These are phyloP conservation scores for Baorangia bicolor DNA, from an alignment of 768 basidiomycete genomes.

Conservation along the genomic window DNA sequence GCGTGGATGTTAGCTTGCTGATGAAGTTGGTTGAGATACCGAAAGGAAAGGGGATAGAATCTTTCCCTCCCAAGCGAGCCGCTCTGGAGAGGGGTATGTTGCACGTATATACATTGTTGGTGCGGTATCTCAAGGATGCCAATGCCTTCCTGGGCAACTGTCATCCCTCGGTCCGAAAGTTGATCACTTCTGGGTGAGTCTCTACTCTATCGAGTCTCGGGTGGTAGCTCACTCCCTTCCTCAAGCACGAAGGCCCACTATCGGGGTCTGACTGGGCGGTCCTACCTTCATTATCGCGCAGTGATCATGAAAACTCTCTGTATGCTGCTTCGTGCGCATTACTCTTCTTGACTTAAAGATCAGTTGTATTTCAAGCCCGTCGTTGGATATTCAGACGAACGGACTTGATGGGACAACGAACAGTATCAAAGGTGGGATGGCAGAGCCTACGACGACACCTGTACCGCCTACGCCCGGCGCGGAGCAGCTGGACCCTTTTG, in stretches of 20 bases:
- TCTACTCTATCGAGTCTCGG: not conserved
- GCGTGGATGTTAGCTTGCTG: not conserved
- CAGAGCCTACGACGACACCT: slow-evolving; percentile 18
- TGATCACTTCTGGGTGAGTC: not conserved
- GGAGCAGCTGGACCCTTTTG: slow-evolving; percentile 70
- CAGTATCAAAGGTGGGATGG: slow-evolving; percentile 13
- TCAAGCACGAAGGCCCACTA: not conserved
- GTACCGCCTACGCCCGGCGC: slow-evolving; percentile 55
- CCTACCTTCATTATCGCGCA: not conserved
- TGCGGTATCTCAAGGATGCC: not conserved
- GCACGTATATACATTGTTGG: not conserved
- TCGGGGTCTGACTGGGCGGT: not conserved
- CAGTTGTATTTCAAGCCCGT: slow-evolving; percentile 17
- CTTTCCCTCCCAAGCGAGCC: not conserved
- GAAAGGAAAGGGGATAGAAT: not conserved
- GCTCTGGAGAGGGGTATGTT: not conserved
- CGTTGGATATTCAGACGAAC: slow-evolving; percentile 38
- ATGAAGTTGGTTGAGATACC: not conserved
- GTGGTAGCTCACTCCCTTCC: not conserved
- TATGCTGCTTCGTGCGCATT: not conserved
- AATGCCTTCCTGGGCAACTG: not conserved
- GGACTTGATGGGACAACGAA: slow-evolving; percentile 19
- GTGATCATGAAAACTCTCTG: not conserved
- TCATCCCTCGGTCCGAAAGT: not conserved
- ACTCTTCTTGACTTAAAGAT: not conserved